Base-by-base conservation (phyloP, 441 rosid genomes). In the Aquilaria agallochum region DNA sequence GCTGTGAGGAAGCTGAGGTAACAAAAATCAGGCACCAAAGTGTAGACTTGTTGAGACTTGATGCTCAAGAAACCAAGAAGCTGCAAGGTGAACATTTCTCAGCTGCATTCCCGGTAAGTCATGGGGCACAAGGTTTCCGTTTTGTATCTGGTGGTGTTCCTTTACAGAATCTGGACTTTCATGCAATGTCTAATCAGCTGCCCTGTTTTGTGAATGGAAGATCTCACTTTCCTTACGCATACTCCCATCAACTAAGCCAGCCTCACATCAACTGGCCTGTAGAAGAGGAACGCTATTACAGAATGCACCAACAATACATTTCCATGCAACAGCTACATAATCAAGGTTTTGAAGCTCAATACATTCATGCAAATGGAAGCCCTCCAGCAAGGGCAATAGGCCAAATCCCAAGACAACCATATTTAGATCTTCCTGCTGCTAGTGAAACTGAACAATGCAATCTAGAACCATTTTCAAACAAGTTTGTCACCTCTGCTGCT, bases 281-380 rank as follows among this genome's bases (percentile, higher is more conserved):
- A 1, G 82, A 79, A 68, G 85, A 82, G 75, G 91, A 74, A 13
- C 74, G 75, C 54, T 72, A 67, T 65, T 81, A 78, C 63, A 74
- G 78, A 63, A 67, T 82, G 75, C 84, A 76, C 67, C 82, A 82
- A 68, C 94, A 81, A 57, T 69, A 52, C 59, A 60, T 80, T 42
- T 85, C 74, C 69, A 75, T 74, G 51, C 84, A 78, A 75, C 87
- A 83, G 73, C 62, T 78, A 30, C 78, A 60, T 14, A 83, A 74
- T 59, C 87, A 77, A 50, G 64, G 66, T 44, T 53, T 72, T 50
- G 88, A 85, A 59, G 60, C 80, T 58, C 89, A 72, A 62, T 66
- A 63, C 52, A 53, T 70, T 62, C 84, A 71, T 68, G 72, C 67
- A 6, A 72, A 70, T 60, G 78, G 72, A 53, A 64, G 65, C 62